phyloP scores from a whole-genome alignment of 225 moss, liverwort and hornwort species.

The Polytrichum commune region DNA sequence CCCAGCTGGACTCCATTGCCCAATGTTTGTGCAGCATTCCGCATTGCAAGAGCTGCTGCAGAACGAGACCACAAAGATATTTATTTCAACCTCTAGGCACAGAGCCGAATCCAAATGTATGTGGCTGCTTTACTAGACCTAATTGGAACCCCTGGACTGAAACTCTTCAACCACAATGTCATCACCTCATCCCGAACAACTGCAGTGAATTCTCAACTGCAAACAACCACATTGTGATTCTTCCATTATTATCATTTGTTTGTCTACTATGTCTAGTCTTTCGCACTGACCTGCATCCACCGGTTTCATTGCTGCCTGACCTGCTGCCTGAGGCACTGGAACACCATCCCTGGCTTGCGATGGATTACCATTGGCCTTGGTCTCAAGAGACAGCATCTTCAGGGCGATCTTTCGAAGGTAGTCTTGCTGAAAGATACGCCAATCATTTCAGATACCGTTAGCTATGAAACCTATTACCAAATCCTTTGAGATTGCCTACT shows the following conservation, averaged over 20 bases:
- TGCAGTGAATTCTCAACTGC: too few species aligned
- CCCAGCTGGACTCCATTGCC: conserved; percentile 44
- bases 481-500: too few species aligned
- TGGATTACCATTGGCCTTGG: conserved; percentile 70
- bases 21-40: conserved; percentile 37
- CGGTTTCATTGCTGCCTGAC: conserved; percentile 43
- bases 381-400: conserved; percentile 93
- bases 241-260: too few species aligned
- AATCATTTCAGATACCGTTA: background rate
- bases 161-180: too few species aligned
- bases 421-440: conserved; percentile 68
- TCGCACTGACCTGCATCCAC: conserved; percentile 35
- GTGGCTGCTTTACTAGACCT: background rate
- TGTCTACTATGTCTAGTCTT: too few species aligned
- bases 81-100: conserved; percentile 6
- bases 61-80: background rate
- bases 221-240: too few species aligned
- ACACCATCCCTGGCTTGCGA: conserved; percentile 41
- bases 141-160: too few species aligned
- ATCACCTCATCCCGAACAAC: too few species aligned
- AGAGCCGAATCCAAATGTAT: conserved; percentile 2
- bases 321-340: conserved; percentile 29
- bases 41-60: conserved; percentile 44
- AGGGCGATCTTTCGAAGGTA: conserved; percentile 92
- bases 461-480: too few species aligned